Evolutionary conservation across 1,139 yeast species (phyloP).

Genomic region (Protomyces arabidopsidicola): DNA sequence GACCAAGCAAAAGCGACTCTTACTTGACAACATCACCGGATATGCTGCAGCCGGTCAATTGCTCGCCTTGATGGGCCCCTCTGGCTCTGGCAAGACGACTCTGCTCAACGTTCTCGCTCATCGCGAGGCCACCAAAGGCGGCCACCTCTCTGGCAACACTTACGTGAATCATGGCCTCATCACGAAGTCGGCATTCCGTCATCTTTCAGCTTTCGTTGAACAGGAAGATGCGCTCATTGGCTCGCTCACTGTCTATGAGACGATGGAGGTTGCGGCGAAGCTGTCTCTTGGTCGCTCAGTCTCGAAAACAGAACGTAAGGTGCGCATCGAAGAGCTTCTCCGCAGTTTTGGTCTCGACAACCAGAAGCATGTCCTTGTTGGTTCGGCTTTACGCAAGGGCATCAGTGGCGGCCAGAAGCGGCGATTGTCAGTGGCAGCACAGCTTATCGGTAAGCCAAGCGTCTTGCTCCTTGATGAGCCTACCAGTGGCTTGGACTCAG

Average conservation of each 20-base stretch:
- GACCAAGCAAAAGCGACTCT: not conserved
- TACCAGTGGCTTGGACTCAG: slow-evolving; percentile 81
- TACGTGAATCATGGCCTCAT: slow-evolving; percentile 62
- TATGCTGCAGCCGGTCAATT: slow-evolving; percentile 63
- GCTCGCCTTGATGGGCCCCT: slow-evolving; percentile 63
- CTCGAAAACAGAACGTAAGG: slow-evolving; percentile 45
- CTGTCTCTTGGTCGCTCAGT: slow-evolving; percentile 36
- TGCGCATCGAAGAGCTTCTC: slow-evolving; percentile 51
- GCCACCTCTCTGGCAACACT: slow-evolving; percentile 69
- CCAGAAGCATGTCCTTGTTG: slow-evolving; percentile 43
- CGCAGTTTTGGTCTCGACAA: slow-evolving; percentile 40
- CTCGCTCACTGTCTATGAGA: slow-evolving; percentile 52
- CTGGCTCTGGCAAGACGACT: slow-evolving; percentile 66
- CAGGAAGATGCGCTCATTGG: slow-evolving; percentile 56
- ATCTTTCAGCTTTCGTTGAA: slow-evolving; percentile 56
- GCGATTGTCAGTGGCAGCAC: slow-evolving; percentile 72
- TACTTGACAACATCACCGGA: slow-evolving; percentile 55
- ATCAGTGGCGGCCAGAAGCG: slow-evolving; percentile 84
- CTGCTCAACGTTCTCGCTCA: slow-evolving; percentile 59
- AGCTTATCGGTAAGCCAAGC: slow-evolving; percentile 69
- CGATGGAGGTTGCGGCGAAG: slow-evolving; percentile 52
- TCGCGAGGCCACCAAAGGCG: slow-evolving; percentile 44
- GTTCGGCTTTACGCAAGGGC: slow-evolving; percentile 49
- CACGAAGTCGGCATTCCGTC: slow-evolving; percentile 58
- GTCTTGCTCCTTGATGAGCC: slow-evolving; percentile 80